These are phyloP conservation scores for rapeseed (Brassica napus) DNA, from an alignment of 345 rosid genomes.

Conservation along the genomic window Da-Ae NC_063440.1:15388001-15388500, in stretches of 20 bases:
- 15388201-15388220: not conserved
- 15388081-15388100: not conserved
- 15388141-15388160: constrained; percentile 2
- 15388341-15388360: no score
- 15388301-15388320: no score
- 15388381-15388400: no score
- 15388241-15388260: not conserved
- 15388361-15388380: no score
- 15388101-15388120: constrained; percentile 20
- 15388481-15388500: not conserved
- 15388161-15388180: not conserved
- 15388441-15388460: constrained; percentile 77
- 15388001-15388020: not conserved
- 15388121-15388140: constrained; percentile 22
- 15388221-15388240: not conserved
- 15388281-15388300: not conserved
- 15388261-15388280: not conserved
- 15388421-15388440: constrained; percentile 85
- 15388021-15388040: not conserved
- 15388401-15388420: constrained; percentile 40
- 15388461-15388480: constrained; percentile 52
- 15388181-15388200: constrained; percentile 24
- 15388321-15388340: not conserved
- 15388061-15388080: not conserved
- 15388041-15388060: not conserved